Percentiles rank a stretch among this genome's conserved stretches.
These are phyloP conservation scores for Trichoderma lentiforme DNA, from an alignment of 2,329 filamentous ascomycete species.

Conservation along the genomic window DNA sequence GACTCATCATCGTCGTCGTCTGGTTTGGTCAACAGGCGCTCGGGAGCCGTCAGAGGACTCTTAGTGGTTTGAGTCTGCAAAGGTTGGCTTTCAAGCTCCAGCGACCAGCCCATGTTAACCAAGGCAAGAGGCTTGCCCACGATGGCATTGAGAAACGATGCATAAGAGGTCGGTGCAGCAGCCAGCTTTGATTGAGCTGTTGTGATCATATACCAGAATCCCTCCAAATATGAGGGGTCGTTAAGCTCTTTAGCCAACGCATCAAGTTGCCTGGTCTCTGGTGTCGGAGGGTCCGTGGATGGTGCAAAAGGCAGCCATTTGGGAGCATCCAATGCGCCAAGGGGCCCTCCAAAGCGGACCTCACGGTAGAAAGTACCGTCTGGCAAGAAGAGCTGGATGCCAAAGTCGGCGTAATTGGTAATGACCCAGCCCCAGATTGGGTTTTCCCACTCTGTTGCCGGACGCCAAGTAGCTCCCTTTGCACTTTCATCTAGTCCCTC, in stretches of 20 bases:
- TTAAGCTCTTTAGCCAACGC: not conserved
- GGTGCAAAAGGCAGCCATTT: not conserved
- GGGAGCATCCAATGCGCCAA: not conserved
- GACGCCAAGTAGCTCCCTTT: not conserved
- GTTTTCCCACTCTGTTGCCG: not conserved
- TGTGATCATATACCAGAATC: not conserved
- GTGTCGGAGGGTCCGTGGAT: not conserved
- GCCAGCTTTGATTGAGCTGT: not conserved
- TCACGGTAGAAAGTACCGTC: not conserved
- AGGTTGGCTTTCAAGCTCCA: not conserved
- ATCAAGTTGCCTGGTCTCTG: not conserved
- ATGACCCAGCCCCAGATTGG: not conserved
- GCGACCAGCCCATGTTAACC: not conserved
- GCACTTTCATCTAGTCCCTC: not conserved
- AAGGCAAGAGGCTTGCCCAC: not conserved
- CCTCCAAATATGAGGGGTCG: not conserved
- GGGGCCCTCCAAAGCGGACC: not conserved
- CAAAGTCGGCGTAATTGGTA: not conserved
- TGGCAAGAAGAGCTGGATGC: not conserved
- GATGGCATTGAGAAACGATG: not conserved
- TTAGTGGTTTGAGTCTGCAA: not conserved
- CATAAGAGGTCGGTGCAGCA: not conserved
- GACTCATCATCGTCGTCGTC: not conserved
- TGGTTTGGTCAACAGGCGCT: not conserved
- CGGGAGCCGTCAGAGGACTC: not conserved